These are phyloP conservation scores for Boletus pseudopeckii DNA, from an alignment of 768 basidiomycete species.

Conservation along the genomic window DNA sequence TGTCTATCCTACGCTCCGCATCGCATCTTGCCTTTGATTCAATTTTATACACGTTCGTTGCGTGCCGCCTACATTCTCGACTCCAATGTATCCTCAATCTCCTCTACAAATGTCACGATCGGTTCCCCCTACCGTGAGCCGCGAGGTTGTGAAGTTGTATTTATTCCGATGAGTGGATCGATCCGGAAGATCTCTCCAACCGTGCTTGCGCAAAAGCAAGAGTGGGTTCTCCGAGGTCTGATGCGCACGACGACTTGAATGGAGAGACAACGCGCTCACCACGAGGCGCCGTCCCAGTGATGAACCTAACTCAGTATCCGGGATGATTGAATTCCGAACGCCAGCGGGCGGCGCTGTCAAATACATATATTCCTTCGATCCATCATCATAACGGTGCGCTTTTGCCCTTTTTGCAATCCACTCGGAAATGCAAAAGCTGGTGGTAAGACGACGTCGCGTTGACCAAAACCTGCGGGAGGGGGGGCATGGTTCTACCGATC, in stretches of 20 bases:
- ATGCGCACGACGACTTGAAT: conserved; percentile 12
- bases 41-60: conserved; percentile 11
- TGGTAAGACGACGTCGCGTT: background rate
- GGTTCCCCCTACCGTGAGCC: conserved; percentile 1
- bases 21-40: conserved; percentile 10
- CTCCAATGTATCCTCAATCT: conserved; percentile 12
- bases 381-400: background rate
- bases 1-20: conserved; percentile 6
- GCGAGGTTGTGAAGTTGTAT: conserved; percentile 9
- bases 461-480: background rate
- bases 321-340: conserved; percentile 1
- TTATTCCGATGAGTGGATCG: conserved; percentile 15
- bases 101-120: conserved; percentile 17
- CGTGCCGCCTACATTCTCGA: conserved; percentile 8
- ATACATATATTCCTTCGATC: background rate
- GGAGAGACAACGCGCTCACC: conserved; percentile 24
- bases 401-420: background rate
- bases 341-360: background rate
- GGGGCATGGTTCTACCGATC: conserved; percentile 1
- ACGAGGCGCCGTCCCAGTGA: conserved; percentile 18
- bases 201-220: conserved; percentile 3
- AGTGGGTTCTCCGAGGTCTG: conserved; percentile 29
- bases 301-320: conserved; percentile 21
- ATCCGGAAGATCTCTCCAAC: conserved; percentile 15
- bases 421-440: conserved; percentile 5